These are phyloP conservation scores for Volutella citrinella DNA, from an alignment of 2,329 filamentous ascomycete genomes.

Conservation along the genomic window DNA sequence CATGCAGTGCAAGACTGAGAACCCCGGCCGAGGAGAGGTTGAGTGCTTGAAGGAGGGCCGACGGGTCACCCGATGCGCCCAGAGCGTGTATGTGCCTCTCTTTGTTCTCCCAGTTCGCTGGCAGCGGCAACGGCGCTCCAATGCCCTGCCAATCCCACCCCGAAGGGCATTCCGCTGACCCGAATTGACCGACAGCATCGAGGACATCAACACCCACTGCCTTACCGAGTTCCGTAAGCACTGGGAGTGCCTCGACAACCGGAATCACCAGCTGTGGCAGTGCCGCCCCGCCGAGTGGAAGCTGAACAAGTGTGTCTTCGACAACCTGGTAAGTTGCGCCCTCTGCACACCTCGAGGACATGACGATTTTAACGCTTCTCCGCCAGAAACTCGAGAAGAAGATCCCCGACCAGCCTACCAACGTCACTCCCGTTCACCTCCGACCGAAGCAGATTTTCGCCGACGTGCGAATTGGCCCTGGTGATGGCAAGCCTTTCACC, in stretches of 20 bases:
- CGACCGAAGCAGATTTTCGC: constrained; percentile 62
- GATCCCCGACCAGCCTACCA: constrained; percentile 70
- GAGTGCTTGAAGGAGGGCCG: constrained; percentile 96
- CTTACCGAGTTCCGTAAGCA: constrained; percentile 86
- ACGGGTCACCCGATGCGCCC: constrained; percentile 93
- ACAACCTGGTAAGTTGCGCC: constrained; percentile 74
- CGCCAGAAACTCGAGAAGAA: constrained; percentile 74
- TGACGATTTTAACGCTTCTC: constrained; percentile 10
- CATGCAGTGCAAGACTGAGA: constrained; percentile 99
- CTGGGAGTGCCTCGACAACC: constrained; percentile 94
- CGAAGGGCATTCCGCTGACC: constrained; percentile 20
- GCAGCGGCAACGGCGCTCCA: too few relatives aligned
- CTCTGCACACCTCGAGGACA: background rate
- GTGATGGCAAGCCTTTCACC: constrained; percentile 42
- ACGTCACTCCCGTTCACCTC: constrained; percentile 71
- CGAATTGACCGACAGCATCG: constrained; percentile 56
- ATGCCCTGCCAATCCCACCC: too few relatives aligned
- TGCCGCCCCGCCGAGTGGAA: constrained; percentile 85
- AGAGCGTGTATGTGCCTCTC: constrained; percentile 75
- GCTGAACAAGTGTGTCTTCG: constrained; percentile 92
- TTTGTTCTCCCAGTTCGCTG: too few relatives aligned
- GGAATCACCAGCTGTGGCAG: constrained; percentile 97
- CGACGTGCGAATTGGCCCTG: constrained; percentile 45
- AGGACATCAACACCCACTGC: constrained; percentile 95
- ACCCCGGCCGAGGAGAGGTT: constrained; percentile 84